Evolutionary conservation across 176 grass and related monocot species (phyloP).

Genomic region (Oryza officinalis): DNA sequence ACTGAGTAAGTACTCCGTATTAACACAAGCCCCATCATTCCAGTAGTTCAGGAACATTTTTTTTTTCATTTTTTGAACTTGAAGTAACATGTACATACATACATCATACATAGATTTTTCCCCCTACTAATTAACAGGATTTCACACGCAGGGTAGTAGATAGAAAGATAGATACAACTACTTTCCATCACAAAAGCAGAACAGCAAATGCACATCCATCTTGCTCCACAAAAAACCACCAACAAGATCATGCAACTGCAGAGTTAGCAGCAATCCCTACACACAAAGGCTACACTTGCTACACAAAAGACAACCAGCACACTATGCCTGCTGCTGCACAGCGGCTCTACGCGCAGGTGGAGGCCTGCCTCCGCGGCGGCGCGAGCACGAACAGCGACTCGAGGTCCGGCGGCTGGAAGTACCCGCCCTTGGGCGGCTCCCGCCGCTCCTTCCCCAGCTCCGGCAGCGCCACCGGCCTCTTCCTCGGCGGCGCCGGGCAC

Average conservation of each 20-base stretch:
- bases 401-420: slow-evolving; percentile 84
- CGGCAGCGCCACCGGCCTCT: slow-evolving; percentile 35
- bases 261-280: not conserved
- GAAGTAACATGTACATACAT: slow-evolving; percentile 24
- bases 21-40: no score
- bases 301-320: no score
- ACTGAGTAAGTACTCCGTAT: no score
- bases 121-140: not conserved
- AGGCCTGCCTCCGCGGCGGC: slow-evolving; percentile 48
- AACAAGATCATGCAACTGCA: not conserved
- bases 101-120: not conserved
- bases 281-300: no score
- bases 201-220: slow-evolving; percentile 22
- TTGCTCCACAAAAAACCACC: not conserved
- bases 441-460: slow-evolving; percentile 21
- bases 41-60: not conserved
- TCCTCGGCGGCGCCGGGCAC: slow-evolving; percentile 62
- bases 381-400: slow-evolving; percentile 63
- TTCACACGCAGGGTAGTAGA: not conserved
- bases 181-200: not conserved
- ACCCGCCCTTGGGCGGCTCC: slow-evolving; percentile 62
- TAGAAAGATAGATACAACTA: not conserved
- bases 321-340: no score
- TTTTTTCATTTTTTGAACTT: not conserved
- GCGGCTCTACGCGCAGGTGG: slow-evolving; percentile 23